Evolutionary conservation across 2,329 filamentous ascomycete genomes (phyloP), one percentile per base, ranked within the genome.

Genomic region (Didymella segeticola): DNA sequence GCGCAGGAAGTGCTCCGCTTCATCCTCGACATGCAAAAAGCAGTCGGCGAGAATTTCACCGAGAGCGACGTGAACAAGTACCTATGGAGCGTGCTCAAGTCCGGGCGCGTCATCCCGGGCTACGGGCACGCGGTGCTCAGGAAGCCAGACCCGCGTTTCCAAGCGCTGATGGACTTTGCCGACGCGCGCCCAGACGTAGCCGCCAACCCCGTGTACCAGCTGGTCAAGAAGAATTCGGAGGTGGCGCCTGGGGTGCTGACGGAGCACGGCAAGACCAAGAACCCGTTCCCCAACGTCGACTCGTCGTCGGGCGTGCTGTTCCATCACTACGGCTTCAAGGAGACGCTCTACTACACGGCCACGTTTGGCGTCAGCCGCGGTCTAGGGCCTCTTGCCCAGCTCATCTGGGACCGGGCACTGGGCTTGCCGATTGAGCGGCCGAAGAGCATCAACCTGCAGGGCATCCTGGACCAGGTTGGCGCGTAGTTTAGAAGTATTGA

Each of bases 221-320:
- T 99, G 10, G 93, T 99, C 50, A 89, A 93, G 84, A 88, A 89
- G 80, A 98, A 96, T 81, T 92, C 89, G 62, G 89, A 92, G 70
- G 89, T 99, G 60, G 95, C 95, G 0, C 95, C 95, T 14, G 85
- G 86, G 46, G 95, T 99, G 17, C 83, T 99, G 67, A 95, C 86
- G 68, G 87, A 97, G 80, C 95, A 99, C 74, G 95, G 95, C 77
- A 98, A 97, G 88, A 96, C 92, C 64, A 96, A 96, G 84, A 96
- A 96, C 80, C 92, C 95, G 2, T 96, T 93, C 79, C 95, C 95
- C 61, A 99, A 99, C 75, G 95, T 99, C 58, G 95, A 99, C 77
- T 92, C 89, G 41, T 89, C 86, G 60, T 96, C 92, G 0, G 95
- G 95, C 61, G 93, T 98, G 5, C 83, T 99, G 42, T 98, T 99